Evolutionary conservation across 2,329 filamentous ascomycete species (phyloP), one percentile per base, ranked within the genome.

Genomic region (Monilinia laxa): DNA sequence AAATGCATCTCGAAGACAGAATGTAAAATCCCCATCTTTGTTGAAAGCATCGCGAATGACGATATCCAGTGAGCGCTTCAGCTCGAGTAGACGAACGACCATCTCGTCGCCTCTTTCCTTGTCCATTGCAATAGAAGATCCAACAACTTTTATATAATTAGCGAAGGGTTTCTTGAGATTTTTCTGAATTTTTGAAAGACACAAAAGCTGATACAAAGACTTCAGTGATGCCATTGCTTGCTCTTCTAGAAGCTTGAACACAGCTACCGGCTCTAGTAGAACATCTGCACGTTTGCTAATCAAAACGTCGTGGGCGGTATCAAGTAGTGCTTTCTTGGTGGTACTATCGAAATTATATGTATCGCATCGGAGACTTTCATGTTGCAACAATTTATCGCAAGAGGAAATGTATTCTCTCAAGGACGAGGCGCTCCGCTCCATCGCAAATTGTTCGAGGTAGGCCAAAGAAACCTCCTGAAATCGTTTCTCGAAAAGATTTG

Each of bases 1-100:
- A 75, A 99, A 98, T 0, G 92, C 85, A 73, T 97, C 92, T 66
- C 95, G 86, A 71, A 99, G 83, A 14, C 85, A 87, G 76, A 93
- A 90, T 0, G 88, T 85, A 59, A 98, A 87, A 28, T 86, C 84
- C n/a, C 92, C 87, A 71, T 97, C 86, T 64, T 87, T 87, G 57
- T 85, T 82, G 74, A 99, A 97, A 0, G 92, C 88, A 59, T 89
- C 85, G 52, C 87, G 85, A 76, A 92, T 90, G 72, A 94, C 87
- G 52, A 87, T 79, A 75, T 97, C 93, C 11, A 97, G 81, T 42
- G 88, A 86, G 58, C 87, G 85, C 76, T 97, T 93, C 71, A 99
- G 85, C 35, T 90, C 86, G 12, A 99, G 82, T 5, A 99, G 81
- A 45, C 91, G 87, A 6, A 92, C 80, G 1, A 99, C 88, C 93